These are phyloP conservation scores for Fusarium praegraminearum DNA, from an alignment of 2,329 filamentous ascomycete genomes.

Conservation along the genomic window DNA sequence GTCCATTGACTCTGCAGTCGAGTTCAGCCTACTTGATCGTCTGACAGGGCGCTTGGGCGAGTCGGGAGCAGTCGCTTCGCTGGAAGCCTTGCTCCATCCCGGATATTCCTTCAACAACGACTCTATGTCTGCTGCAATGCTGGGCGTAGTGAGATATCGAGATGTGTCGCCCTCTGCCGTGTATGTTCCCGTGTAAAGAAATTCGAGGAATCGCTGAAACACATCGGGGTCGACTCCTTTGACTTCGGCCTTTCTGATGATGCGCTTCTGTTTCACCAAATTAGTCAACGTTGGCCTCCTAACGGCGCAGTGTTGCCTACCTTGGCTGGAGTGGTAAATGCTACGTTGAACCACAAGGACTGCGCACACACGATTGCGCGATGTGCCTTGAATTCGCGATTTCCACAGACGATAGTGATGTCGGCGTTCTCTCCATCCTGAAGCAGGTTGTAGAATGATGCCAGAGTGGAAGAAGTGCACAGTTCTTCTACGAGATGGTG, in stretches of 20 bases:
- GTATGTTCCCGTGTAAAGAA: conserved; percentile 51
- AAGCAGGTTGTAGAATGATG: conserved; percentile 8
- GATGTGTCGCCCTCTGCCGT: conserved; percentile 3
- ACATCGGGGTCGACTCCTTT: conserved; percentile 49
- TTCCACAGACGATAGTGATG: conserved; percentile 50
- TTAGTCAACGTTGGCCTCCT: neutral
- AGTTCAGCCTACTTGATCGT: conserved; percentile 19
- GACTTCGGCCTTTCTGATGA: conserved; percentile 36
- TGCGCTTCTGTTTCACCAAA: conserved; percentile 1
- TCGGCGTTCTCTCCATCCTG: conserved; percentile 48
- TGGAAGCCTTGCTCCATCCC: neutral
- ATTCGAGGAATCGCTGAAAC: conserved; percentile 49
- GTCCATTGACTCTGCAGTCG: neutral
- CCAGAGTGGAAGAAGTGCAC: conserved; percentile 2
- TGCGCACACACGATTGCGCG: conserved; percentile 52
- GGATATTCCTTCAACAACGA: conserved; percentile 11
- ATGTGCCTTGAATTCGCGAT: conserved; percentile 50
- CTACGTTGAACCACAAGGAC: conserved; percentile 50
- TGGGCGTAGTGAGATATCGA: neutral
- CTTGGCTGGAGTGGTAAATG: conserved; percentile 46
- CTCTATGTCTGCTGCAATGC: conserved; percentile 14
- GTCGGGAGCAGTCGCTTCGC: neutral
- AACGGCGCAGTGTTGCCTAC: conserved; percentile 26
- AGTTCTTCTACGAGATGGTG: neutral
- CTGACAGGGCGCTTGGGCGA: neutral